These are phyloP conservation scores for Linnemannia schmuckeri DNA, from an alignment of 192 early-diverging fungal genomes.

Conservation along the genomic window DNA sequence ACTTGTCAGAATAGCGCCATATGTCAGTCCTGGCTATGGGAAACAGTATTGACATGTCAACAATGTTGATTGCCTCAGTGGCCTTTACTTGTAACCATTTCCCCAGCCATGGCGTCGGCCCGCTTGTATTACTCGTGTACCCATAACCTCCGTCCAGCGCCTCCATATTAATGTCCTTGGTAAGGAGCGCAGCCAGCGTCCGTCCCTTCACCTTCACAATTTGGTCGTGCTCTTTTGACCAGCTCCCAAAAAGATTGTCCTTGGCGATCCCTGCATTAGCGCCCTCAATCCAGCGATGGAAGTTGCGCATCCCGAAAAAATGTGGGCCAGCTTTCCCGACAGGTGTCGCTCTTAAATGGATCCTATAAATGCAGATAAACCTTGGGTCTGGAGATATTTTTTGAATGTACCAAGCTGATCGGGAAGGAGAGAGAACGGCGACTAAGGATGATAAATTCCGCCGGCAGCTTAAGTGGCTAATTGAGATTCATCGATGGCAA, in stretches of 20 bases:
- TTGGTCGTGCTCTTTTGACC: not conserved
- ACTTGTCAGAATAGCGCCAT: too few relatives aligned
- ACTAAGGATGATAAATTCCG: too few relatives aligned
- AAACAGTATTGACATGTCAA: not conserved
- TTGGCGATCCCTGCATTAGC: not conserved
- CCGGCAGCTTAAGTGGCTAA: too few relatives aligned
- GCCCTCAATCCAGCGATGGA: not conserved
- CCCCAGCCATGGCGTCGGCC: not conserved
- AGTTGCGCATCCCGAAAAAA: not conserved
- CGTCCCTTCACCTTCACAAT: not conserved
- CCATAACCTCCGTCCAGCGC: not conserved
- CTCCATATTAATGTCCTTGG: not conserved
- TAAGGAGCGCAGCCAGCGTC: not conserved
- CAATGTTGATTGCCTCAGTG: not conserved
- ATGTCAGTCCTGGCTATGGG: not conserved
- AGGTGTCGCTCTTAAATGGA: not conserved
- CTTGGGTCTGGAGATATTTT: not conserved
- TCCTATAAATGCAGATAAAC: not conserved
- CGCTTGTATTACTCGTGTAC: not conserved
- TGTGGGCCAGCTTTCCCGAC: not conserved
- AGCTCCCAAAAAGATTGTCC: not conserved
- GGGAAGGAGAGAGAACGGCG: too few relatives aligned
- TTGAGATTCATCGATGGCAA: not conserved
- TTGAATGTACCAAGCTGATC: too few relatives aligned
- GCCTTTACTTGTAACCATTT: not conserved